Base-by-base conservation (phyloP, 768 basidiomycete species). In the Xerocomellus intermedius region DNA sequence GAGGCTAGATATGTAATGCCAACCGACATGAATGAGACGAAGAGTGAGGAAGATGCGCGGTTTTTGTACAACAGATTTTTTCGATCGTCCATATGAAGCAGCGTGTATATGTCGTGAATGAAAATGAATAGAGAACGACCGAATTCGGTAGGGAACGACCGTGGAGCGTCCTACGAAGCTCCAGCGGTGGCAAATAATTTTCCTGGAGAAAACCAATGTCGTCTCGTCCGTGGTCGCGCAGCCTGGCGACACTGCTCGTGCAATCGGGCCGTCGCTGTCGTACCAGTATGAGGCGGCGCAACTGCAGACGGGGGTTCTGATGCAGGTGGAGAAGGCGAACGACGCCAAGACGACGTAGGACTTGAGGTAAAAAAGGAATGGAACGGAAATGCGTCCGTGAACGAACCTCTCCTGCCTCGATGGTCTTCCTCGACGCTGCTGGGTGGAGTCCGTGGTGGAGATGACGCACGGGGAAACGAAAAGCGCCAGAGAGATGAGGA, bases 141-240 rank as follows among this genome's bases (percentile, higher is more conserved):
- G 26, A 50, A 45, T 39, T 55, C 19, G 22, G 19, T 54, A 57
- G 45, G 44, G 60, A 62, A 54, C 44, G 37, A 16, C 13, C 5
- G 32, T n/a, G 38, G 44, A 26, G 28, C 30, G 33, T 42, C 56
- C 70, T 71, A 72, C 53, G 70, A 65, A 43, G 70, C 74, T 51
- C 74, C 75, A 50, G 76, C 64, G 45, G 77, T 73, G 58, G 75
- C 65, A 60, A 82, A 80, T 58, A 83, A 64, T 68, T 78, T 77
- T 67, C 77, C 77, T 28, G 80, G 75, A 50, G 77, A 77, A 66
- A 83, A 82, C 82, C 82, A 84, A 59, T 76, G 72, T 36, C 79
- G 76, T 62, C 76, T 73, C 54, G 78, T 69, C 54, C 78, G 73
- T 59, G 69, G 69, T 32, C 70, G 66, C 35, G 66, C 63, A 21